phyloP scores from a whole-genome alignment of 495 filamentous ascomycete genomes.

The Penicillium antarcticum region DNA sequence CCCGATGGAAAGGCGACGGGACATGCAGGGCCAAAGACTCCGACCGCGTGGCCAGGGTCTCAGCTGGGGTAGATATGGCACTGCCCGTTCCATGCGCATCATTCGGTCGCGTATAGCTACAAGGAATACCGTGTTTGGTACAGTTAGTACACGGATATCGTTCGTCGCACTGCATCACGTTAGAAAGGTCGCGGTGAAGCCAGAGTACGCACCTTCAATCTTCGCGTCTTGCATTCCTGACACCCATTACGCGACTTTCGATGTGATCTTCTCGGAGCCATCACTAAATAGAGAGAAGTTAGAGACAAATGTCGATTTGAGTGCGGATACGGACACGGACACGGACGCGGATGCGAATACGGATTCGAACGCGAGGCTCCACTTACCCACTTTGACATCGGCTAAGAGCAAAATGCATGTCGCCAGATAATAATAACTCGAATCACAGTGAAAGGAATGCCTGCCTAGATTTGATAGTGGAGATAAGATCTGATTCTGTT shows the following conservation, averaged over 20 bases:
- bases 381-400: not conserved
- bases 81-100: not conserved
- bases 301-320: constrained; percentile 9
- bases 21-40: not conserved
- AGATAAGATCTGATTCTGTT: not conserved
- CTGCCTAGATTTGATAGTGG: constrained; percentile 3
- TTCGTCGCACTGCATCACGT: constrained; percentile 19
- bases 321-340: constrained; percentile 14
- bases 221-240: constrained; percentile 19
- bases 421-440: not conserved
- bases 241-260: constrained; percentile 29
- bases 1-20: not conserved
- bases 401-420: not conserved
- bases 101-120: constrained; percentile 12
- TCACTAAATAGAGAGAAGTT: too few relatives aligned
- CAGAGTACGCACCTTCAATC: constrained; percentile 16
- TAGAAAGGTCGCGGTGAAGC: not conserved
- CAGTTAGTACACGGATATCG: constrained; percentile 25
- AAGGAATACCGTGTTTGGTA: constrained; percentile 20
- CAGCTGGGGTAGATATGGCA: constrained; percentile 1
- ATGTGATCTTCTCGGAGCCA: constrained; percentile 24
- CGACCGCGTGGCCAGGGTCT: constrained; percentile 3
- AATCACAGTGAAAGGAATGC: not conserved
- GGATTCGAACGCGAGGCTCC: constrained; percentile 15
- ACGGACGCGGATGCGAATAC: constrained; percentile 5